Base-by-base conservation (phyloP, 2,329 filamentous ascomycete species). In the Mollisia scopiformis region DNA sequence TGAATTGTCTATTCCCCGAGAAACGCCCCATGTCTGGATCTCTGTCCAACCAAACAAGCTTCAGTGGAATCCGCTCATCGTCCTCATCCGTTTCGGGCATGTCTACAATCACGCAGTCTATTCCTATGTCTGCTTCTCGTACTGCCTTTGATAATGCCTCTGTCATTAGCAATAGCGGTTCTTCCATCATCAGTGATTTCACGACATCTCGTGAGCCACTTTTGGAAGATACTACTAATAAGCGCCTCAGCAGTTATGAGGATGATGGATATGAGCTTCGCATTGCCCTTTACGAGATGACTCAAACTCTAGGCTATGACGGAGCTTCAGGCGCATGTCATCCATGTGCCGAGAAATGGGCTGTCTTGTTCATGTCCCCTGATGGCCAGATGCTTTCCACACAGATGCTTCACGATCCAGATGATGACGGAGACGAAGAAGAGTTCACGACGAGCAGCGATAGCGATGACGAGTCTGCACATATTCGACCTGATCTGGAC, bases 1-100 rank as follows among this genome's bases (percentile, higher is more conserved):
- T 96, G 64, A 92, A 95, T 74, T 89, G 90, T 11, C 83, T 97
- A 14, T 96, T 93, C 71, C 93, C 93, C 0, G 88, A 92, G 69
- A 82, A 84, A 57, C 81, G 88, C 41, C 87, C 89, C 1, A 80
- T 82, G 35, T 91, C 88, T 1, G 80, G 76, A 35, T 66, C 80
- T 67, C 72, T 79, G 68, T 70, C 77, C 67, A 69, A 75, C 72
- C 72, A 82, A 64, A 74, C 79, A 58, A 82, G 85, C 37, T 89
- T 79, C 64, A 86, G 79, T 75, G 88, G 77, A 72, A 82, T 85
- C 75, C 84, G 79, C 77, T 93, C 82, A 69, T 90, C 80, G 71
- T 89, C 81, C 52, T 92, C 79, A 75, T 92, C 82, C 64, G 84
- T 82, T 71, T 91, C 78, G 71, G 93, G 81, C 72, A 91, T 82